Conservation (phyloP, 495 filamentous ascomycete species). For the Bombardia bombarda region DNA sequence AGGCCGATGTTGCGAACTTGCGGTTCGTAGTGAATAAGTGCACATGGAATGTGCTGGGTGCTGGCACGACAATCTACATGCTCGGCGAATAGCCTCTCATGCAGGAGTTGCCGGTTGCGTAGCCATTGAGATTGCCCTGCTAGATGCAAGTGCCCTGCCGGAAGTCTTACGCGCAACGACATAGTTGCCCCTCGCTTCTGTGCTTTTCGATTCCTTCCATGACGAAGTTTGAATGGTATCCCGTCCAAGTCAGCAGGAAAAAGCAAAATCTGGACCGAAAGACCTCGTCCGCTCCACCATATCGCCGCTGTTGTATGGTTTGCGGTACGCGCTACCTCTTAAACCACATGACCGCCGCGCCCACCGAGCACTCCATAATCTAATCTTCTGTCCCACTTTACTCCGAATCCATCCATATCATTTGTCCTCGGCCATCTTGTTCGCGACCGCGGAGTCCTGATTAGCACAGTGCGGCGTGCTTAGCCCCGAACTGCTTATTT, state of each 20-base stretch:
- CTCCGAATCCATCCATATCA: not conserved
- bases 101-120: conserved; percentile 8
- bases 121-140: conserved; percentile 14
- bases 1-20: not conserved
- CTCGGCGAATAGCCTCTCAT: conserved; percentile 18
- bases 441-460: no score
- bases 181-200: conserved; percentile 10
- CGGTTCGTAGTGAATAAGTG: no score
- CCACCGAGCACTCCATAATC: conserved; percentile 9
- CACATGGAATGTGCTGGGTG: conserved; percentile 10
- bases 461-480: conserved; percentile 10
- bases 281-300: not conserved
- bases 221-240: conserved; percentile 3
- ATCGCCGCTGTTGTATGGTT: not conserved
- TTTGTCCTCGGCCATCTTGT: conserved; percentile 4
- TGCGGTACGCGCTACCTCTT: not conserved
- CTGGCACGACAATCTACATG: conserved; percentile 8
- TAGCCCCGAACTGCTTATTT: conserved; percentile 7
- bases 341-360: not conserved
- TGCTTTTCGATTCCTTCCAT: conserved; percentile 1
- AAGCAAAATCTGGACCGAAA: no score
- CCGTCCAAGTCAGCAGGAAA: not conserved
- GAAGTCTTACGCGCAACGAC: conserved; percentile 28
- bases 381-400: conserved; percentile 1
- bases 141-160: conserved; percentile 26